Base-by-base conservation (phyloP, 2,329 filamentous ascomycete genomes). In the Ilyonectria destructans region DNA sequence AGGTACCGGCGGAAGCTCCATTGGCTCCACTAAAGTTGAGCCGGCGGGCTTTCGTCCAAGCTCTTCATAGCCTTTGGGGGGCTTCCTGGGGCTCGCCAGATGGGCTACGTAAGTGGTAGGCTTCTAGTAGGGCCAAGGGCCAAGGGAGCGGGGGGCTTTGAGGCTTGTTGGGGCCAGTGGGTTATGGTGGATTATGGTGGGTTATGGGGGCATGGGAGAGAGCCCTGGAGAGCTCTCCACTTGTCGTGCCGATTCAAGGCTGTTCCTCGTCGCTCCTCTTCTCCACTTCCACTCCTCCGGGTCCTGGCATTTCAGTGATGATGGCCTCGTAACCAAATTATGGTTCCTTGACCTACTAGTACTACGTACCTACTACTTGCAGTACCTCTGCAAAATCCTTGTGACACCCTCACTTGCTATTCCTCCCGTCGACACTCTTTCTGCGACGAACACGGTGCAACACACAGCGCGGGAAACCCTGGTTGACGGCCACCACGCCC, bases 241-340 rank as follows among this genome's bases (percentile, higher is more conserved):
- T 26, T 21, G 52, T 26, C 31, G 19, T 56, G 19, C 46, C 43
- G 43, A 52, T 54, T 46, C 51, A 62, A 62, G 60, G 52, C 60
- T 62, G 52, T 35, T 29, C 19, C 43, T 52, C 49, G 49, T 52
- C 49, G 29, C 49, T 52, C 23, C 15, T 33, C 40, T 55, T 52
- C 37, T 64, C 59, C 59, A 63, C 65, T 67, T 64, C 59, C 65
- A 67, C 60, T 64, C 46, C 65, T 55, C 60, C 65, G 55, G 52
- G 54, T 43, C 48, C 33, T 48, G 52, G 45, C 35, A 37, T 61
- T 33, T 51, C 55, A 35, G 43, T 60, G 58, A 67, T 23, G 45
- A 67, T 67, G 57, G 45, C 63, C 43, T 65, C 57, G 45, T 51
- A 37, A 49, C 19, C 23, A 51, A 56, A 57, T 60, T 49, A 46